phyloP scores from a whole-genome alignment of 345 rosid genomes.

The Murraya paniculata region DNA sequence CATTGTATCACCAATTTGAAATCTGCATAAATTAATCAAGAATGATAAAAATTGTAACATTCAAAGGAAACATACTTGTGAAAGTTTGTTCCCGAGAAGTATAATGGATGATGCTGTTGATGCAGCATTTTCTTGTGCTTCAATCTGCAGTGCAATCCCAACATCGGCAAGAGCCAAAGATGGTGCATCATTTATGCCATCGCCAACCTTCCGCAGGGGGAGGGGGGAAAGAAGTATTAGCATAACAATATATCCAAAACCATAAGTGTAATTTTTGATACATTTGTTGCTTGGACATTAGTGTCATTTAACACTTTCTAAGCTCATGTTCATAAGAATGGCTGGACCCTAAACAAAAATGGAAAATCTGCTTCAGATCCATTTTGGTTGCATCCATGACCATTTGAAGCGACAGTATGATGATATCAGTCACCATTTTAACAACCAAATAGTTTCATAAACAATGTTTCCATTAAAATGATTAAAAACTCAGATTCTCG shows the following conservation, averaged over 20 bases:
- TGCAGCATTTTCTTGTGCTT: conserved; percentile 93
- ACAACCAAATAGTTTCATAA: neutral
- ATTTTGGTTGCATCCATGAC: neutral
- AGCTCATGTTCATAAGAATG: neutral
- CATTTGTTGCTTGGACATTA: neutral
- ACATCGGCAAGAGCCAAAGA: conserved; percentile 91
- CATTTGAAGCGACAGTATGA: neutral
- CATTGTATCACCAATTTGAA: neutral
- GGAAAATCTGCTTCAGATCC: neutral
- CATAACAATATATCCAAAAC: conserved; percentile 4
- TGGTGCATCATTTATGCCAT: conserved; percentile 97
- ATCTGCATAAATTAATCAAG: neutral
- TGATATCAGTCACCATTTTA: neutral
- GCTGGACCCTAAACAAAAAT: neutral
- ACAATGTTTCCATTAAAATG: neutral
- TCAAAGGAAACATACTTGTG: conserved; percentile 51
- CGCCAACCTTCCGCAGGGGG: conserved; percentile 66
- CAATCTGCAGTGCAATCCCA: conserved; percentile 83
- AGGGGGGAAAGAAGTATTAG: neutral
- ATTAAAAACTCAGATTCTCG: neutral
- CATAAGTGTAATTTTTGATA: neutral
- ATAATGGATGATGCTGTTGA: conserved; percentile 86
- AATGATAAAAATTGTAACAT: neutral
- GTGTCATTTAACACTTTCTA: neutral
- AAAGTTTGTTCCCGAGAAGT: conserved; percentile 81